phyloP scores from a whole-genome alignment of 2,329 filamentous ascomycete genomes.

The Paradendryphiella salina region DNA sequence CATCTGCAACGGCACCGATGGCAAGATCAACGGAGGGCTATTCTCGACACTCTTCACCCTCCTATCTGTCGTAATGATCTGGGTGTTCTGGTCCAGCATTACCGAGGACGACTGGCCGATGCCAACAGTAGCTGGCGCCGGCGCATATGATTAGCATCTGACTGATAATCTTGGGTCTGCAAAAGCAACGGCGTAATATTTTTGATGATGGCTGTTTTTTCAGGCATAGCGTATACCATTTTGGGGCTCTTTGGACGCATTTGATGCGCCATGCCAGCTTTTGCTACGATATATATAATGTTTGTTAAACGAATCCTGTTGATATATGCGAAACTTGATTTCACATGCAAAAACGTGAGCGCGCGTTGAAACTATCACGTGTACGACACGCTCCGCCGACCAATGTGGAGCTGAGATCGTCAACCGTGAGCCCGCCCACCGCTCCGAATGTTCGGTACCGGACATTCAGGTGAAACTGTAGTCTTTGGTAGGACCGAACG shows the following conservation, averaged over 20 bases:
- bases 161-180: constrained; percentile 21
- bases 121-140: constrained; percentile 48
- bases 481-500: constrained; percentile 3
- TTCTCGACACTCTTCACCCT: constrained; percentile 95
- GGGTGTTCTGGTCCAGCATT: constrained; percentile 98
- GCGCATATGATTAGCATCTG: constrained; percentile 43
- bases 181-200: constrained; percentile 40
- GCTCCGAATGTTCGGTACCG: constrained; percentile 5
- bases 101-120: constrained; percentile 97
- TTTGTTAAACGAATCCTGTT: constrained; percentile 25
- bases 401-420: constrained; percentile 7
- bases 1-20: constrained; percentile 79
- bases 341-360: constrained; percentile 27
- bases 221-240: constrained; percentile 48
- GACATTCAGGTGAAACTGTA: constrained; percentile 1
- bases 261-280: constrained; percentile 33
- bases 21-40: constrained; percentile 88
- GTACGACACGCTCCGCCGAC: constrained; percentile 12
- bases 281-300: constrained; percentile 43
- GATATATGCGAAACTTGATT: background rate
- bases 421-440: constrained; percentile 13
- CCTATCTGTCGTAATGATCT: constrained; percentile 77
- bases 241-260: constrained; percentile 36
- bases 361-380: constrained; percentile 28
- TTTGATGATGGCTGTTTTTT: constrained; percentile 33